Evolutionary conservation across 768 basidiomycete species (phyloP).

Genomic region (Chalciporus chontae): DNA sequence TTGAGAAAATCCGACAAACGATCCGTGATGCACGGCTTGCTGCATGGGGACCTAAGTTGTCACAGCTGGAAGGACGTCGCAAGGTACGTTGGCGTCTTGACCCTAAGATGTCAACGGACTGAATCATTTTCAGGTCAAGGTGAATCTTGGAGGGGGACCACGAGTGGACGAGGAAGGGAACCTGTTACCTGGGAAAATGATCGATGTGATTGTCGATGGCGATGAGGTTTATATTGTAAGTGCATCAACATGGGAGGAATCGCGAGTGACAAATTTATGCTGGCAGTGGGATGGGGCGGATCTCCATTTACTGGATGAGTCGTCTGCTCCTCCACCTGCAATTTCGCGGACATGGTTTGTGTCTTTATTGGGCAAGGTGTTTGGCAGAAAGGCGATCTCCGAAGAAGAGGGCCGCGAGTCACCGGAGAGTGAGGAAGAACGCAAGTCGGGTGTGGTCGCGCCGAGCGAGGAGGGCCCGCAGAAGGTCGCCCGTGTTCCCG

Average conservation of each 20-base stretch:
- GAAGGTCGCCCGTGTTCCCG: slow-evolving; percentile 30
- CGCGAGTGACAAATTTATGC: slow-evolving; percentile 4
- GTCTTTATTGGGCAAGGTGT: slow-evolving; percentile 33
- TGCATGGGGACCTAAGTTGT: slow-evolving; percentile 81
- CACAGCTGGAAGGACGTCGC: slow-evolving; percentile 57
- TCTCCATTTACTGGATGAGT: slow-evolving; percentile 55
- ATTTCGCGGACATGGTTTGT: slow-evolving; percentile 70
- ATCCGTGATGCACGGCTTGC: slow-evolving; percentile 58
- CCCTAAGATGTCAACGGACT: background rate
- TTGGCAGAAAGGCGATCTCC: slow-evolving; percentile 17
- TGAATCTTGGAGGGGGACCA: slow-evolving; percentile 57
- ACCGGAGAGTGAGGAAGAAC: slow-evolving; percentile 39
- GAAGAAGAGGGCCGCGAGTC: slow-evolving; percentile 18
- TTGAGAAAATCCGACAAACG: slow-evolving; percentile 62
- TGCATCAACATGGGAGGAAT: slow-evolving; percentile 16
- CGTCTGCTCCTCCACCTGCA: slow-evolving; percentile 54
- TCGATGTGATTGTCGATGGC: slow-evolving; percentile 83
- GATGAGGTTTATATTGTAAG: slow-evolving; percentile 72
- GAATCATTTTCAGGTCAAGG: slow-evolving; percentile 51
- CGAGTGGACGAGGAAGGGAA: slow-evolving; percentile 57
- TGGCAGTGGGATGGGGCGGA: slow-evolving; percentile 59
- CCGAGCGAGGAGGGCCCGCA: slow-evolving; percentile 27
- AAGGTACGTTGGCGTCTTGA: slow-evolving; percentile 47
- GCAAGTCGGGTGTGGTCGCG: slow-evolving; percentile 40
- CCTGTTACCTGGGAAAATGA: slow-evolving; percentile 43